phyloP scores from a whole-genome alignment of 768 basidiomycete species.

The Suillus clintonianus region DNA sequence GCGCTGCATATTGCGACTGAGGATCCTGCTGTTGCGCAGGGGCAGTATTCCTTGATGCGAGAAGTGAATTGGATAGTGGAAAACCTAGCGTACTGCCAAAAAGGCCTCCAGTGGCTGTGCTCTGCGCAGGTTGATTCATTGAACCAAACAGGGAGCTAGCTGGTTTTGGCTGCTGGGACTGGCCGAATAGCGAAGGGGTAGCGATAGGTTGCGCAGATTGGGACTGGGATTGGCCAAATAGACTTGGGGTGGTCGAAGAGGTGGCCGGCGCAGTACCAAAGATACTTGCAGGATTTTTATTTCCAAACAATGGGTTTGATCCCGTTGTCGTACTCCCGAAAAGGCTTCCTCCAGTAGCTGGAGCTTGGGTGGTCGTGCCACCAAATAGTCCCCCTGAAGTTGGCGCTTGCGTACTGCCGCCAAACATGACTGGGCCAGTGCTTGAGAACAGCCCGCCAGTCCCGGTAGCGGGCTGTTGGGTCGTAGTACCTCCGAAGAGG shows the following conservation, averaged over 20 bases:
- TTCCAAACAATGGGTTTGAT: constrained; percentile 38
- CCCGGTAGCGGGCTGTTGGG: constrained; percentile 16
- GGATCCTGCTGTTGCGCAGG: constrained; percentile 56
- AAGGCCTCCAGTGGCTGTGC: constrained; percentile 29
- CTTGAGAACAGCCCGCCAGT: constrained; percentile 18
- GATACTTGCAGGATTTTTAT: constrained; percentile 29
- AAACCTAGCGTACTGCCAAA: constrained; percentile 36
- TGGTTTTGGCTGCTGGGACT: constrained; percentile 23
- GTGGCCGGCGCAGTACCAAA: constrained; percentile 20
- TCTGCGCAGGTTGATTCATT: constrained; percentile 18
- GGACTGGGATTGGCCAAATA: constrained; percentile 31
- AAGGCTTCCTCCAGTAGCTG: constrained; percentile 19
- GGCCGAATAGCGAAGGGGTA: constrained; percentile 20
- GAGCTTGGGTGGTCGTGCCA: constrained; percentile 17
- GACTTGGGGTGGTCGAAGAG: constrained; percentile 23
- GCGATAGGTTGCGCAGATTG: constrained; percentile 11
- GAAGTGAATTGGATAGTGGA: constrained; percentile 37
- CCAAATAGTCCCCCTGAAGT: constrained; percentile 33
- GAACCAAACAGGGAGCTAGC: constrained; percentile 33
- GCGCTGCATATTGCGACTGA: constrained; percentile 54
- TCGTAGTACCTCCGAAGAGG: constrained; percentile 25
- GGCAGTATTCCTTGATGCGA: constrained; percentile 40
- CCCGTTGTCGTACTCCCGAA: constrained; percentile 29
- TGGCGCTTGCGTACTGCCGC: constrained; percentile 11
- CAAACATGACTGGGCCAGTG: constrained; percentile 17